These are phyloP conservation scores for Ustilago hordei DNA, from an alignment of 1,284 basidiomycete species.

Conservation along the genomic window DNA sequence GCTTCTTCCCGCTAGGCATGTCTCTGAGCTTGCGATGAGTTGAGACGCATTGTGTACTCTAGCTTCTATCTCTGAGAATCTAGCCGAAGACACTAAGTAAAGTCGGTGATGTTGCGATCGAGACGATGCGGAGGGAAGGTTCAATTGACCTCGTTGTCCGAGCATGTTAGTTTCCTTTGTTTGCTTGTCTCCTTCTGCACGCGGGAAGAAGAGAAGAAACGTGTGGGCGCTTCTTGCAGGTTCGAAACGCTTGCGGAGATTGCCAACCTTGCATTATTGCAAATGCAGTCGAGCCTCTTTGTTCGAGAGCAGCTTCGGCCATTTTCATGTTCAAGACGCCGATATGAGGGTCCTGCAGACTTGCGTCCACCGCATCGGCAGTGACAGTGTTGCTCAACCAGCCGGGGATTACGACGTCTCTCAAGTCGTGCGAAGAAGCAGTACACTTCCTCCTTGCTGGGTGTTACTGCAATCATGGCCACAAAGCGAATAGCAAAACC, in stretches of 20 bases:
- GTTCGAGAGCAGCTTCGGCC: conserved; percentile 2
- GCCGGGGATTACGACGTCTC: no score
- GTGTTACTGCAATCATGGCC: no score
- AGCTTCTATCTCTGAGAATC: neutral
- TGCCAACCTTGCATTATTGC: neutral
- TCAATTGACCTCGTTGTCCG: neutral
- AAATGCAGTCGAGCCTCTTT: neutral
- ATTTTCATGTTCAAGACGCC: neutral
- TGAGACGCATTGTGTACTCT: neutral
- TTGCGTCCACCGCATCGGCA: neutral
- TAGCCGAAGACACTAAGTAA: neutral
- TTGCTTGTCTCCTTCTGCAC: no score
- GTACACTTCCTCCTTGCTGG: no score
- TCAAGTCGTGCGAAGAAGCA: no score
- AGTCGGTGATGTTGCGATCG: neutral
- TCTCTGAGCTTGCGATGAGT: neutral
- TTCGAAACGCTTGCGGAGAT: conserved; percentile 8
- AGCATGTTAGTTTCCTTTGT: neutral
- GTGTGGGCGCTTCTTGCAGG: neutral
- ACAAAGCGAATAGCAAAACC: no score
- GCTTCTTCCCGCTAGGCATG: neutral
- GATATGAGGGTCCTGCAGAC: neutral
- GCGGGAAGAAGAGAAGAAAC: neutral
- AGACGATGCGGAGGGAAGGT: neutral
- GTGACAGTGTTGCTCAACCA: no score